Evolutionary conservation across 1,284 basidiomycete species (phyloP), one percentile per base, ranked within the genome.

Genomic region (Ustilago cynodontis): DNA sequence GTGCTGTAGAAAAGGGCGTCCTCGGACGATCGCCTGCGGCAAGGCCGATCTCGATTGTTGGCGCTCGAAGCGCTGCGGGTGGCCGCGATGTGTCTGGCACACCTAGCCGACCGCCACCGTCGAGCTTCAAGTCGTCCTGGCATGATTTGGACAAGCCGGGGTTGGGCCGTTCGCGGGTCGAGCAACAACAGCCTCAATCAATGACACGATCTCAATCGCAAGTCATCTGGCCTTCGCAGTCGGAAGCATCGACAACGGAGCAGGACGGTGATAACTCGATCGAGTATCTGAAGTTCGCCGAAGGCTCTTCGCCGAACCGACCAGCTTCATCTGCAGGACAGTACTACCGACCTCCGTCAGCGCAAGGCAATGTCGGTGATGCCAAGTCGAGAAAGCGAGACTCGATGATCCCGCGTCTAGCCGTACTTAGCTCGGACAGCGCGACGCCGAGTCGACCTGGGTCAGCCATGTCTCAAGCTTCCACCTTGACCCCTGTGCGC

Each of bases 341-440:
- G 29, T 80, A 78, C 65, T 82, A 82, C 31, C 80, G 78, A 10
- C 78, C 80, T 6, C 80, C 78, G 2, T 68, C 70, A 8, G 71
- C 78, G 14, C 65, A 69, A 51, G 76, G 77, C 49, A 66, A 53
- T 26, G 78, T 72, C 10, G 70, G 73, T 2, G 75, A 70, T 18
- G 72, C 58, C 35, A 66, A 64, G 28, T 54, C 64, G 11, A 50
- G 71, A 14, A 78, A 75, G 62, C 68, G 75, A 33, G 74, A 81
- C 31, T 79, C 68, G 18, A 55, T 78, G 61, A 81, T 79, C 20
- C 79, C 78, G 7, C 71, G 79, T 22, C 68, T 79, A 11, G 50
- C 79, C 2, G 61, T 79, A 10, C 69, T 57, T 31, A 54, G 43
- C 18, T 47, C 65, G 13, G 69, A 71, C 28, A 54, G 39, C 24